Evolutionary conservation across 2,329 filamentous ascomycete genomes (phyloP).

Genomic region (Cladosporium sp.): DNA sequence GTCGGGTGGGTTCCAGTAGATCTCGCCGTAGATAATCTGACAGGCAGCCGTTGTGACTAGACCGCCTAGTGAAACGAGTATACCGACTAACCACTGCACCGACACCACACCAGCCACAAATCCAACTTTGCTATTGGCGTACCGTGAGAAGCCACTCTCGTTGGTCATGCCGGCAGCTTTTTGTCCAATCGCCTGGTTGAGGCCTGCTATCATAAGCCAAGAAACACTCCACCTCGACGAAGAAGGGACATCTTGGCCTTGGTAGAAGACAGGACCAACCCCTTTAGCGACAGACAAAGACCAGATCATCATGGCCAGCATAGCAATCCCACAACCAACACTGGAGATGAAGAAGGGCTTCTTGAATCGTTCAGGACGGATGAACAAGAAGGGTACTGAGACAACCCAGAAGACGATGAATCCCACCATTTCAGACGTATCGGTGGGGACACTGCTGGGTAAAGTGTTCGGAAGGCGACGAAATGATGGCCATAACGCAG

Average conservation of each 20-base stretch:
- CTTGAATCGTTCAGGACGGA: background rate
- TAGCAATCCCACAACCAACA: too few relatives aligned
- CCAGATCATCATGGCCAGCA: constrained; percentile 49
- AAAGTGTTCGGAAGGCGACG: background rate
- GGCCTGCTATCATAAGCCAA: constrained; percentile 45
- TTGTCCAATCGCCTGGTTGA: constrained; percentile 41
- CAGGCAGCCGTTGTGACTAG: constrained; percentile 39
- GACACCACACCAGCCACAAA: constrained; percentile 39
- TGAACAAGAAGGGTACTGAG: background rate
- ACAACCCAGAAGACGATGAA: background rate
- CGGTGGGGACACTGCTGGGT: background rate
- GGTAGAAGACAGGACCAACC: constrained; percentile 26
- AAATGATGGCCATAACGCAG: background rate
- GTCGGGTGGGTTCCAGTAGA: constrained; percentile 42
- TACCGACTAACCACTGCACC: constrained; percentile 39
- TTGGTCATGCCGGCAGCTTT: constrained; percentile 42
- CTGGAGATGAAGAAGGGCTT: too few relatives aligned
- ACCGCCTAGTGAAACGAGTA: constrained; percentile 41
- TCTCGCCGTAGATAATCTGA: constrained; percentile 34
- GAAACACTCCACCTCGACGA: constrained; percentile 33
- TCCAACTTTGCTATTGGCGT: constrained; percentile 32
- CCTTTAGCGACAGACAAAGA: constrained; percentile 45
- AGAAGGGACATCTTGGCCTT: constrained; percentile 14
- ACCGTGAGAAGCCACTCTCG: constrained; percentile 44
- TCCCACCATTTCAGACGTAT: background rate